Evolutionary conservation across 805 yeast species (phyloP), one percentile per base, ranked within the genome.

Genomic region (Pichia ethanolica): DNA sequence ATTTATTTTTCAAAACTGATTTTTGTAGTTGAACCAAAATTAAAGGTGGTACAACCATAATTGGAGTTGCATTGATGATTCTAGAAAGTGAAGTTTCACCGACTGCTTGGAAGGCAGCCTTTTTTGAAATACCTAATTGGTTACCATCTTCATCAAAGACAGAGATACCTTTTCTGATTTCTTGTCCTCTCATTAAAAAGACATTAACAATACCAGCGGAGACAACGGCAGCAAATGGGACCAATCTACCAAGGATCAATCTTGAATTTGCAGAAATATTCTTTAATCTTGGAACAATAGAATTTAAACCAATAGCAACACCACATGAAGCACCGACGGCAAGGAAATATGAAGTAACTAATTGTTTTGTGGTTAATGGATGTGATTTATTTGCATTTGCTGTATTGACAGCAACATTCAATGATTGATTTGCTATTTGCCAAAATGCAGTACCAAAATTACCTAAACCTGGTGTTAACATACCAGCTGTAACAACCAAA

Each of bases 181-280:
- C 99, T 67, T 90, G 95, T 50, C 91, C 81, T 71, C 99, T 81
- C 99, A 93, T 93, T 52, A 95, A 75, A 61, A 88, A 89, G n/a
- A 93, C 97, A 58, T 93, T 93, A 38, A 89, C 95, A 35, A 93
- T 74, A 63, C 99, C 98, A 1, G 99, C 99, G 46, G 93, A 82
- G 1, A 90, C 97, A 35, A 93, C 99, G 1, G 99, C 99, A 0
- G 98, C 98, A 71, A 93, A 93, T 7, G 99, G 99, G 11, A 93
- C 96, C 50, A 93, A 74, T 57, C 99, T 82, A 39, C 90, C 83
- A 49, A 93, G 68, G 33, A 90, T 74, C 57, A 83, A 69, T 61
- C 74, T 81, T 3, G 97, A 80, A 51, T 72, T 71, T 2, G 95
- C 82, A n/a, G 77, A 66, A n/a, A 93, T 63, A 35, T 75, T 72